Conservation (phyloP, 352 stramenopile species). For the Globisporangium okanoganense region DNA sequence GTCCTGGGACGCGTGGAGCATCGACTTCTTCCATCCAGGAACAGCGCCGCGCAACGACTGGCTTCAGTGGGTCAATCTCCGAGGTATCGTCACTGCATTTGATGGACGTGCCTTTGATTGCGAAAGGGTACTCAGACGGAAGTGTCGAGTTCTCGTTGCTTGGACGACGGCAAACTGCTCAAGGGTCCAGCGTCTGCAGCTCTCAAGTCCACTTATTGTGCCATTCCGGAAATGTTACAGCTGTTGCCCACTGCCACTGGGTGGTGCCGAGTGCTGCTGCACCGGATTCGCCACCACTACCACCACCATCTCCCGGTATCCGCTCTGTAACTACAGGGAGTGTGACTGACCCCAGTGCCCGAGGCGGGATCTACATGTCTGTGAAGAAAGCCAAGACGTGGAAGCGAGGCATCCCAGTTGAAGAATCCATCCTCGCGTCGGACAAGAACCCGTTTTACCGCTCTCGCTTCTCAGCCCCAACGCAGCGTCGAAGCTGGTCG, state of each 20-base stretch:
- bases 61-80: neutral
- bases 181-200: constrained; percentile 15
- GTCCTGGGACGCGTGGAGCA: constrained; percentile 1
- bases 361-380: constrained; percentile 15
- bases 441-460: constrained; percentile 66
- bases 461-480: constrained; percentile 34
- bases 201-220: constrained; percentile 19
- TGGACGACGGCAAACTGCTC: constrained; percentile 4
- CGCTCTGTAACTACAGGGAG: neutral
- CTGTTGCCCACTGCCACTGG: constrained; percentile 49
- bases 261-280: neutral
- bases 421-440: constrained; percentile 37
- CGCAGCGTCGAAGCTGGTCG: constrained; percentile 26
- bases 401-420: constrained; percentile 22
- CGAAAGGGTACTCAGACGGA: constrained; percentile 47
- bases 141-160: constrained; percentile 36
- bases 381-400: constrained; percentile 16
- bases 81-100: constrained; percentile 28
- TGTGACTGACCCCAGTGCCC: neutral
- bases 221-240: constrained; percentile 39
- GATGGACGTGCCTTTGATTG: constrained; percentile 56
- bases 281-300: neutral
- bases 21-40: neutral
- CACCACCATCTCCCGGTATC: neutral
- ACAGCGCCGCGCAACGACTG: constrained; percentile 1